Percentiles rank a stretch among this genome's conserved stretches.
phyloP scores from a whole-genome alignment of 352 stramenopile genomes.

The Pythium oligandrum region DNA sequence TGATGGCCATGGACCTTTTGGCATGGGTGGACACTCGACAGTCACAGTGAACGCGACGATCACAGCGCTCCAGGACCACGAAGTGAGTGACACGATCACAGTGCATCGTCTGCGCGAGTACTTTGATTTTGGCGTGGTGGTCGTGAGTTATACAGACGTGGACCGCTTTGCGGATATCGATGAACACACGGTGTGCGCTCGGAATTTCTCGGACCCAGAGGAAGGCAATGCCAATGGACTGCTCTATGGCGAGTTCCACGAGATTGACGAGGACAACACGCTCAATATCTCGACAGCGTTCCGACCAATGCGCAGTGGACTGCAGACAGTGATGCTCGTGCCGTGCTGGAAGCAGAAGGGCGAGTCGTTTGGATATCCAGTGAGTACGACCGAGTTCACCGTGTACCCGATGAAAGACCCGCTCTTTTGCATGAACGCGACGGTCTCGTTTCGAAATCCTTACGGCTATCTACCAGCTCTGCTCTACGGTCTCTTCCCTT shows the following conservation, averaged over 20 bases:
- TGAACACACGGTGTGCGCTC: conserved; percentile 46
- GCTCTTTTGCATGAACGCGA: conserved; percentile 54
- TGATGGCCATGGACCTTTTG: conserved; percentile 48
- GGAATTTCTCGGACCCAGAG: conserved; percentile 50
- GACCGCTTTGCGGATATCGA: conserved; percentile 38
- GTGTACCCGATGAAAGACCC: conserved; percentile 72
- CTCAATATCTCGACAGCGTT: conserved; percentile 49
- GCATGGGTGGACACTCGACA: conserved; percentile 36
- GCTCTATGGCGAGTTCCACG: conserved; percentile 58
- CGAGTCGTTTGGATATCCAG: conserved; percentile 69
- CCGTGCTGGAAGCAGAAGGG: conserved; percentile 84
- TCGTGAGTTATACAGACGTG: conserved; percentile 55
- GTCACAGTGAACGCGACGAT: conserved; percentile 47
- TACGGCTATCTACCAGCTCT: conserved; percentile 81
- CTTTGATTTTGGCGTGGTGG: conserved; percentile 70
- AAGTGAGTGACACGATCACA: conserved; percentile 67
- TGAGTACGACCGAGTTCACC: conserved; percentile 63
- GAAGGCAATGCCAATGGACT: conserved; percentile 30
- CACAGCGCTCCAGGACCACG: conserved; percentile 35
- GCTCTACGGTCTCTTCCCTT: conserved; percentile 76
- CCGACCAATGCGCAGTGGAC: conserved; percentile 34
- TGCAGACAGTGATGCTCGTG: conserved; percentile 67
- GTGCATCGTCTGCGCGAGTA: conserved; percentile 67
- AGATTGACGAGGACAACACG: conserved; percentile 27
- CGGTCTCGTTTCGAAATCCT: conserved; percentile 69